These are phyloP conservation scores for Zopfia rhizophila DNA, from an alignment of 2,329 filamentous ascomycete genomes.

Conservation along the genomic window DNA sequence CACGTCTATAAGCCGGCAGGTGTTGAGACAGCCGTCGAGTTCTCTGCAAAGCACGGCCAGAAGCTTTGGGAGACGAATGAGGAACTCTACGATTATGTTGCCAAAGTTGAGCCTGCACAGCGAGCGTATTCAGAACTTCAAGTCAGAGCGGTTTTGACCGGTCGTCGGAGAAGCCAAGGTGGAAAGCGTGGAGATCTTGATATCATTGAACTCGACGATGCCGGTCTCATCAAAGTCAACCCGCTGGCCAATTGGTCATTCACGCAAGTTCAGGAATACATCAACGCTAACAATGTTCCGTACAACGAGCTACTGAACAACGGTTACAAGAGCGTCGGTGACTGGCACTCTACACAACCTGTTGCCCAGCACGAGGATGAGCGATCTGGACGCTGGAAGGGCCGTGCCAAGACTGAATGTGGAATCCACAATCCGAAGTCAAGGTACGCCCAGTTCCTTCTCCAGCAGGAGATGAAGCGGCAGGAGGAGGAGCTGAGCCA, in stretches of 20 bases:
- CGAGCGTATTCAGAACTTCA: conserved; percentile 88
- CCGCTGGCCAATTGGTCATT: conserved; percentile 96
- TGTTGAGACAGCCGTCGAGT: conserved; percentile 76
- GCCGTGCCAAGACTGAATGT: conserved; percentile 94
- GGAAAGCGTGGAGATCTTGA: conserved; percentile 90
- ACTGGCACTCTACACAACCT: conserved; percentile 96
- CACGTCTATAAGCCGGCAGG: conserved; percentile 92
- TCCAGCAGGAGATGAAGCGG: conserved; percentile 75
- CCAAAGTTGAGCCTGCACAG: conserved; percentile 96
- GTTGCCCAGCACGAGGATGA: conserved; percentile 94
- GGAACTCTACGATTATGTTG: conserved; percentile 94
- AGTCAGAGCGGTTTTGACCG: conserved; percentile 91
- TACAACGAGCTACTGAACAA: conserved; percentile 91
- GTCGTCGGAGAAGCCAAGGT: conserved; percentile 89
- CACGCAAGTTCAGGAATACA: conserved; percentile 86
- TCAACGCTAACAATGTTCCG: conserved; percentile 85
- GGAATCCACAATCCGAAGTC: conserved; percentile 99
- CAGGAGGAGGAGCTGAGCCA: conserved; percentile 48
- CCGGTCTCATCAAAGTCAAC: conserved; percentile 96
- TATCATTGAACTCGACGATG: conserved; percentile 92
- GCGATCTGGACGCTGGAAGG: conserved; percentile 96
- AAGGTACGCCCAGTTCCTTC: conserved; percentile 86
- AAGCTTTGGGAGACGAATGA: conserved; percentile 86
- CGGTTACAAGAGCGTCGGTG: conserved; percentile 98
- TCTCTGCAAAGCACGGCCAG: conserved; percentile 83